Evolutionary conservation across 2,329 filamentous ascomycete species (phyloP), one percentile per base, ranked within the genome.

Genomic region (Phialemoniopsis sp.): DNA sequence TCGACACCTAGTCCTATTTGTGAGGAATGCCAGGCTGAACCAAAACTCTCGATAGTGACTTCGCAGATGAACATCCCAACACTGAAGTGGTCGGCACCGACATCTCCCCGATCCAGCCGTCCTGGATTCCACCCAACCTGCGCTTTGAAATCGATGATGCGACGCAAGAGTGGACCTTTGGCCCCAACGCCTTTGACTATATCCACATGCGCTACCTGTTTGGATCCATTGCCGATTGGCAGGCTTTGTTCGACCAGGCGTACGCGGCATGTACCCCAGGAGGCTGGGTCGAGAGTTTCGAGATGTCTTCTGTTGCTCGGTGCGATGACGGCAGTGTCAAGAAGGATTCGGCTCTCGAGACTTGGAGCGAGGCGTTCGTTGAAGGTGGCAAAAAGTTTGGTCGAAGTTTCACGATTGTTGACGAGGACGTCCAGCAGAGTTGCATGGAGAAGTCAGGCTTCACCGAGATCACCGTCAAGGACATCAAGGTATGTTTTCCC

Each of bases 121-220:
- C 57, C 26, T 73, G 73, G 60, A 69, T 81, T 1, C 75, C 76
- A 3, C 62, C 67, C 36, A 82, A 82, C 45, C 71, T 79, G 29
- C 68, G 73, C 44, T 82, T 81, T 45, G 64, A 78, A 40, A 68
- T 82, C 35, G 78, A 82, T 52, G 76, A 82, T 49, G 30, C 30
- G 6, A 26, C 21, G 10, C 21, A 6, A 10, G 21, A 6, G 21
- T 58, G 55, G 55, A 45, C 49, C 13, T 50, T 53, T 35, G 32
- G 40, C 2, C 32, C 18, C 15, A 19, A 39, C n/a, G 37, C 40
- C 14, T 55, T 57, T 41, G 48, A 56, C 42, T 51, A 52, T 14
- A 49, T 58, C 19, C 51, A 57, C 26, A 43, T 45, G 8, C 54
- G 56, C 16, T 51, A 47, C 29, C 40, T 56, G 18, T 44, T 53